Percentiles rank a stretch among this genome's conserved stretches.
Conservation (phyloP, 2,329 filamentous ascomycete species). For the Hysterium pulicare region DNA sequence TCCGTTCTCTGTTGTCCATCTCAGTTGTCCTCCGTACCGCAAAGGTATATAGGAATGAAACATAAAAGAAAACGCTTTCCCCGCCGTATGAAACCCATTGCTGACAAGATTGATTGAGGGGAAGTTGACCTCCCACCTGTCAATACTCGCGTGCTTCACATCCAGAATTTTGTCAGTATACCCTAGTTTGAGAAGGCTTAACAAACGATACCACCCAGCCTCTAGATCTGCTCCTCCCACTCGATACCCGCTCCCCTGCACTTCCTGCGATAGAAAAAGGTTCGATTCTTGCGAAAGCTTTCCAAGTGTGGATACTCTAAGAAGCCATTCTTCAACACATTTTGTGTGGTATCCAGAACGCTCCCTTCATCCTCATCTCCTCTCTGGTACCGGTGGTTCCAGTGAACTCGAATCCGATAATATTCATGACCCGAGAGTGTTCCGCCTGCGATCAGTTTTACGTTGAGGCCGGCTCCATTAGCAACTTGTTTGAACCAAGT, state of each 20-base stretch:
- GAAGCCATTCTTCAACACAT: neutral
- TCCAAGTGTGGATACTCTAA: neutral
- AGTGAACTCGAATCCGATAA: neutral
- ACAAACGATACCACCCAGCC: neutral
- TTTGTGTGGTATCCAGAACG: neutral
- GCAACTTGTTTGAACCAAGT: neutral
- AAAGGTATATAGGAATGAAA: no score
- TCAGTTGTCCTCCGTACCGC: no score
- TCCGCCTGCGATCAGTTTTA: neutral
- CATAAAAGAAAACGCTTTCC: no score
- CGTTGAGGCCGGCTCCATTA: neutral
- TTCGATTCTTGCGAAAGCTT: neutral
- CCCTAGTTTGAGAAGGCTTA: no score
- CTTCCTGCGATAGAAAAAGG: neutral
- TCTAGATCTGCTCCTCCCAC: constrained; percentile 1
- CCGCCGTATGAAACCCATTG: no score
- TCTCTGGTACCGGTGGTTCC: neutral
- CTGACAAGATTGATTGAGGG: no score
- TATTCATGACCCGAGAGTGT: neutral
- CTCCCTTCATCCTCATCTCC: neutral
- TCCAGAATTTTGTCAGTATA: no score
- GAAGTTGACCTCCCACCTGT: no score
- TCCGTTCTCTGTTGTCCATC: no score
- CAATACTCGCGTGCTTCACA: no score
- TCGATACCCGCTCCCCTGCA: neutral